Conservation (phyloP, 2,329 filamentous ascomycete species). For the Ophiosphaerella korrae region DNA sequence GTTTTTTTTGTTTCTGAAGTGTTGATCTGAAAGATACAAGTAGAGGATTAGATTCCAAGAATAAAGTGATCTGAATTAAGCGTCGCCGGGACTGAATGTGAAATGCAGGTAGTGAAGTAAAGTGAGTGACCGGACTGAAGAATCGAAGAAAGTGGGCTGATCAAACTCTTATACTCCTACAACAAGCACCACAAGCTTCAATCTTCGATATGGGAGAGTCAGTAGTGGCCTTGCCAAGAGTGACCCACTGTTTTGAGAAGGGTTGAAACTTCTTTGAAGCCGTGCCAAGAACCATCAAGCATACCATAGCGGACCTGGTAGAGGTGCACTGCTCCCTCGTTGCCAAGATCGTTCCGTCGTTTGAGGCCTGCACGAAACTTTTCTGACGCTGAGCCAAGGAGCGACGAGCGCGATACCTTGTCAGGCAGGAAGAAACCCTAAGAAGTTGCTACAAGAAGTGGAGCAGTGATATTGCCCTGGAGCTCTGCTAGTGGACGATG, state of each 20-base stretch:
- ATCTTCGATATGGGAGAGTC: conserved; percentile 9
- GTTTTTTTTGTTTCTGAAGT: conserved; percentile 17
- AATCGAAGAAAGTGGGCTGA: conserved; percentile 31
- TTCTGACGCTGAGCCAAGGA: conserved; percentile 41
- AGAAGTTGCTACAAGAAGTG: conserved; percentile 13
- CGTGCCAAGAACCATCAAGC: conserved; percentile 39
- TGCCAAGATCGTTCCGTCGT: conserved; percentile 37
- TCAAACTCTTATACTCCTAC: conserved; percentile 33
- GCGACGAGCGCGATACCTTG: conserved; percentile 23
- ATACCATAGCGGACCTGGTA: conserved; percentile 32
- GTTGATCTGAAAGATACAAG: conserved; percentile 2
- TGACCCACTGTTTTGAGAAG: conserved; percentile 36
- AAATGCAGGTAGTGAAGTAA: conserved; percentile 39
- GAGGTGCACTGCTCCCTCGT: conserved; percentile 13
- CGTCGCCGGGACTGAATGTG: conserved; percentile 36
- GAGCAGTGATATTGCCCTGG: conserved; percentile 22
- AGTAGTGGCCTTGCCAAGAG: conserved; percentile 36
- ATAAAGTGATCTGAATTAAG: conserved; percentile 23
- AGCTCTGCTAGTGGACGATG: conserved; percentile 12
- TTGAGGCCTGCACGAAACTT: conserved; percentile 44
- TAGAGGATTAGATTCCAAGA: conserved; percentile 16
- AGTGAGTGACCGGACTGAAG: conserved; percentile 47
- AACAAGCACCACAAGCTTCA: conserved; percentile 9
- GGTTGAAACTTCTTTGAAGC: conserved; percentile 49
- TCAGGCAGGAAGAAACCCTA: conserved; percentile 15